Conservation (phyloP, 2,329 filamentous ascomycete species). For the Aspergillus pseudonomiae region DNA sequence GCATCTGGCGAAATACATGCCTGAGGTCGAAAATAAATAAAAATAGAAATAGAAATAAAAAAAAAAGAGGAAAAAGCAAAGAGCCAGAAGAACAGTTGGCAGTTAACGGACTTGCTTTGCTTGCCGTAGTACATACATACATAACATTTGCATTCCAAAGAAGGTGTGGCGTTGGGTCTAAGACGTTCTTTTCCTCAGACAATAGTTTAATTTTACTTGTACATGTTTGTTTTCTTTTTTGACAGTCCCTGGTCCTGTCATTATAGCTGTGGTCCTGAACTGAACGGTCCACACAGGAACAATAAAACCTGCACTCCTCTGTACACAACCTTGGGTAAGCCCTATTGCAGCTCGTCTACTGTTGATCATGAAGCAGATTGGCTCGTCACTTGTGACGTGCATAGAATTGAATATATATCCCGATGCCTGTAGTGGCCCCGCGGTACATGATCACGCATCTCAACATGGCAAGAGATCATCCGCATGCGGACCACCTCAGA, state of each 20-base stretch:
- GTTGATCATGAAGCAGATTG: slow-evolving; percentile 5
- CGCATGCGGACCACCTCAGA: background rate
- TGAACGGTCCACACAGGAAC: background rate
- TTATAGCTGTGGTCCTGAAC: background rate
- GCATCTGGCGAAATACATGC: background rate
- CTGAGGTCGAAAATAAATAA: background rate
- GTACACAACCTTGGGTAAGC: background rate
- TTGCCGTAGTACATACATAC: slow-evolving; percentile 1
- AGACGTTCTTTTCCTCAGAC: background rate
- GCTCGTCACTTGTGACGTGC: slow-evolving; percentile 10
- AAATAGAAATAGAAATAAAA: background rate
- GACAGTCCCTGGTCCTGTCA: background rate
- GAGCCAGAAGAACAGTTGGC: background rate
- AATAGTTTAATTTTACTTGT: background rate
- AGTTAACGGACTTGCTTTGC: slow-evolving; percentile 1
- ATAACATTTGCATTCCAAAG: slow-evolving; percentile 6
- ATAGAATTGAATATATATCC: background rate
- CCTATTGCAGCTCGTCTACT: background rate
- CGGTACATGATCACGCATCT: background rate
- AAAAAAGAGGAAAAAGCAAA: slow-evolving; percentile 2
- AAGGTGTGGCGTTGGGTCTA: slow-evolving; percentile 6
- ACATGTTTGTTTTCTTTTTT: background rate
- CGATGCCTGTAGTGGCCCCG: background rate
- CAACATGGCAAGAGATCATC: slow-evolving; percentile 3
- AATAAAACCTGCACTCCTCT: background rate